These are phyloP conservation scores for Thelonectria blattea DNA, from an alignment of 2,329 filamentous ascomycete species.

Conservation along the genomic window DNA sequence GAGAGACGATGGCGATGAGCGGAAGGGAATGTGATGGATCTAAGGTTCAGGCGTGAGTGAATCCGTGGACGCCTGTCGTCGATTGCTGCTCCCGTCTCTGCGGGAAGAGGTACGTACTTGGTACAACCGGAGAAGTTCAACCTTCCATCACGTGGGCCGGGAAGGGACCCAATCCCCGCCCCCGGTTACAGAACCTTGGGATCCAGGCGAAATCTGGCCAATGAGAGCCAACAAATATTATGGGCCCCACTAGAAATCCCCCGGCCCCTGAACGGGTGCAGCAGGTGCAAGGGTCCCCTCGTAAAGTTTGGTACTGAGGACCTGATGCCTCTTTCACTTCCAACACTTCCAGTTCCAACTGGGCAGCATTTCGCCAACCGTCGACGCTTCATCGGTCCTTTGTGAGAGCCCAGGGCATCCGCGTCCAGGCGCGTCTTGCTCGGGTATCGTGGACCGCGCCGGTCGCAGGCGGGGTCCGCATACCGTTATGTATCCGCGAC, in stretches of 20 bases:
- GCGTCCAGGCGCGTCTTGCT: neutral
- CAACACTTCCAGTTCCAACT: neutral
- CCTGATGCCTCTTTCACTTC: too few relatives aligned
- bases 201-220: neutral
- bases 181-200: constrained; percentile 17
- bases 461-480: constrained; percentile 11
- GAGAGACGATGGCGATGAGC: neutral
- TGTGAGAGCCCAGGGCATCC: neutral
- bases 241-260: neutral
- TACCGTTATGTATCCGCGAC: constrained; percentile 20
- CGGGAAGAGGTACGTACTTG: neutral
- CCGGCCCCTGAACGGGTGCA: constrained; percentile 14
- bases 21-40: neutral
- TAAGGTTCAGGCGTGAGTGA: neutral
- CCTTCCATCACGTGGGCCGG: constrained; percentile 11
- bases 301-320: neutral
- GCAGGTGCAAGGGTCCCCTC: constrained; percentile 7
- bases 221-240: neutral
- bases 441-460: constrained; percentile 16
- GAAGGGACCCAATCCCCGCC: constrained; percentile 15
- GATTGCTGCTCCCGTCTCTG: neutral
- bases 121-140: neutral
- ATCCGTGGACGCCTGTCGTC: neutral
- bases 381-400: neutral
- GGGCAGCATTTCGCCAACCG: neutral